Conservation (phyloP, 257 asterid species). For the Solanum chiquidenum region DNA sequence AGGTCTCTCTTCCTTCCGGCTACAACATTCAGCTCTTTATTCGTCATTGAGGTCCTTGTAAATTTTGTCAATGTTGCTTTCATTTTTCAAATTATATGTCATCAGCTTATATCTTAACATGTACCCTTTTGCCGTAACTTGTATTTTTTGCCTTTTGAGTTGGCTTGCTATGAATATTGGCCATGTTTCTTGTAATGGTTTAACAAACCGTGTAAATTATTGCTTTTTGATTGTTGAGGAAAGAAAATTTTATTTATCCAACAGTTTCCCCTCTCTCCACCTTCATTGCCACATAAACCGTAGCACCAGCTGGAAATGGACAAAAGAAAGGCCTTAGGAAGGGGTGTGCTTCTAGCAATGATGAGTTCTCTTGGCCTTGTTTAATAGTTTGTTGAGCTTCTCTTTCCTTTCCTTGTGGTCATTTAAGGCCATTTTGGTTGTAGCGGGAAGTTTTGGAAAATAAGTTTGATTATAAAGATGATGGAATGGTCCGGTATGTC, state of each 20-base stretch:
- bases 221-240: not conserved
- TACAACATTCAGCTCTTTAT: not conserved
- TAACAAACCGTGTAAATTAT: not conserved
- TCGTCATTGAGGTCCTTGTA: constrained; percentile 14
- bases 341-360: not conserved
- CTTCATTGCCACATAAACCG: not conserved
- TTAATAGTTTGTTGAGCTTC: not conserved
- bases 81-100: not conserved
- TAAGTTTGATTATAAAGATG: not conserved
- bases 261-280: not conserved
- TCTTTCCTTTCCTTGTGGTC: not conserved
- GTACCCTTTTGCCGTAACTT: not conserved
- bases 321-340: not conserved
- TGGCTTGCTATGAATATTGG: not conserved
- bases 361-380: not conserved
- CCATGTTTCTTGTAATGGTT: not conserved
- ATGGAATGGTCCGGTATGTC: not conserved
- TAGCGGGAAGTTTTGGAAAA: not conserved
- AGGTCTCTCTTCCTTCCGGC: not conserved
- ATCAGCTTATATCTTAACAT: not conserved
- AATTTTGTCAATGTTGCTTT: constrained; percentile 16
- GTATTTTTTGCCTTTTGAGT: not conserved
- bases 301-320: not conserved
- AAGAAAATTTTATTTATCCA: not conserved
- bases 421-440: not conserved